These are phyloP conservation scores for Phytophthora litchii DNA, from an alignment of 352 stramenopile species.

Conservation along the genomic window DNA sequence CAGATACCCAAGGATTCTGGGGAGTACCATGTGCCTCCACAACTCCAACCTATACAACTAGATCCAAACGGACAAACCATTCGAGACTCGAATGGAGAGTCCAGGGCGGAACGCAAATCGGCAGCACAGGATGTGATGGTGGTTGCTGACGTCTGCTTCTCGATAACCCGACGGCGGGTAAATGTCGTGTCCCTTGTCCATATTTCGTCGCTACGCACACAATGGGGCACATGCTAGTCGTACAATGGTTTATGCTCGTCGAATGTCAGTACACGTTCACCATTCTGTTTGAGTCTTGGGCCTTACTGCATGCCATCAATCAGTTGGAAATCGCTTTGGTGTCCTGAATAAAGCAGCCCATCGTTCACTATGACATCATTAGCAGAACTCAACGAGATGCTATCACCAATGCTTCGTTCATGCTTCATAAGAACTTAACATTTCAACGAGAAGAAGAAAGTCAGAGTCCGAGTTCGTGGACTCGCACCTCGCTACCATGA, in stretches of 20 bases:
- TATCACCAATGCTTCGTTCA: too few species aligned
- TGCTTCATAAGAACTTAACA: neutral
- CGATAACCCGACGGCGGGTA: neutral
- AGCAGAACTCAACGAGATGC: too few species aligned
- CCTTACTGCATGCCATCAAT: too few species aligned
- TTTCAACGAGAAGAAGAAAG: neutral
- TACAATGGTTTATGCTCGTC: neutral
- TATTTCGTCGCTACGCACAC: neutral
- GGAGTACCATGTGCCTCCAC: too few species aligned
- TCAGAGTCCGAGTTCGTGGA: neutral
- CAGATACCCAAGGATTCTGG: too few species aligned
- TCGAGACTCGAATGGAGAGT: neutral
- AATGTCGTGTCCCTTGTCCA: neutral
- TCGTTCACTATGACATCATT: too few species aligned
- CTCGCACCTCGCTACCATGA: conserved; percentile 1
- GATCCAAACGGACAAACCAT: too few species aligned
- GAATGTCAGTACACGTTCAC: neutral
- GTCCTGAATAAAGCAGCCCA: too few species aligned
- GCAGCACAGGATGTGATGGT: neutral
- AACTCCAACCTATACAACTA: too few species aligned
- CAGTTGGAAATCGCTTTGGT: too few species aligned
- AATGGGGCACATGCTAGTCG: neutral
- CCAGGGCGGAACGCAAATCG: neutral
- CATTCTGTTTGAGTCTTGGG: too few species aligned
- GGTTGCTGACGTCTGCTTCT: neutral